Percentiles rank a stretch among this genome's conserved stretches.
These are phyloP conservation scores for Wallacemonas sp. DNA, from an alignment of 208 protist genomes.

Conservation along the genomic window DNA sequence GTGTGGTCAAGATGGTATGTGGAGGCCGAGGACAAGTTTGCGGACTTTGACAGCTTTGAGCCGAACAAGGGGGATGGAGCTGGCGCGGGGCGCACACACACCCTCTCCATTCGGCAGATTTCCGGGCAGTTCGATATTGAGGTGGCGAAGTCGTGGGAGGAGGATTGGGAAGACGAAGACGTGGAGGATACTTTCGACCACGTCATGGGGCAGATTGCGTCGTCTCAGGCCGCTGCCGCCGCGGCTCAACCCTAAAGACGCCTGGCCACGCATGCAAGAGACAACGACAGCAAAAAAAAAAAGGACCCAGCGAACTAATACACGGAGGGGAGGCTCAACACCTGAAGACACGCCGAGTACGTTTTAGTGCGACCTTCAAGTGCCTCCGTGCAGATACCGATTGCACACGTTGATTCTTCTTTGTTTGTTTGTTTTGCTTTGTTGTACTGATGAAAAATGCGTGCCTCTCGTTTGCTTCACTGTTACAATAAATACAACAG, in stretches of 20 bases:
- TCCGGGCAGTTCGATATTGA: constrained; percentile 91
- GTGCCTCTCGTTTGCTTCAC: too few relatives aligned
- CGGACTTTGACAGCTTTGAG: constrained; percentile 84
- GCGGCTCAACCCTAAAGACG: constrained; percentile 25
- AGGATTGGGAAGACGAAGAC: constrained; percentile 93
- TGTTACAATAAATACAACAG: too few relatives aligned
- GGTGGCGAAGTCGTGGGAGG: constrained; percentile 88
- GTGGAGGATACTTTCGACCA: constrained; percentile 90
- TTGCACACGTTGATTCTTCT: too few relatives aligned
- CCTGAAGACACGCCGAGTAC: too few relatives aligned
- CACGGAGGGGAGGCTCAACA: too few relatives aligned
- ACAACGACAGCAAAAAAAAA: too few relatives aligned
- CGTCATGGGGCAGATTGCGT: constrained; percentile 82
- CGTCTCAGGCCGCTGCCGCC: constrained; percentile 47
- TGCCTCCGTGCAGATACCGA: too few relatives aligned
- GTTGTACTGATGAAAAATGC: too few relatives aligned
- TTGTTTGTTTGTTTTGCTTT: too few relatives aligned
- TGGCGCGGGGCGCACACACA: constrained; percentile 36
- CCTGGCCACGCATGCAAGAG: too few relatives aligned
- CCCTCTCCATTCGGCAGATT: constrained; percentile 81
- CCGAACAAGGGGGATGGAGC: constrained; percentile 23
- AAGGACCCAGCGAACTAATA: too few relatives aligned
- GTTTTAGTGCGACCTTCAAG: too few relatives aligned
- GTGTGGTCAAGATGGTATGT: constrained; percentile 87
- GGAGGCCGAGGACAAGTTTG: constrained; percentile 76